Evolutionary conservation across 805 yeast genomes (phyloP), one percentile per base, ranked within the genome.

Genomic region (Myxozyma kluyveri): DNA sequence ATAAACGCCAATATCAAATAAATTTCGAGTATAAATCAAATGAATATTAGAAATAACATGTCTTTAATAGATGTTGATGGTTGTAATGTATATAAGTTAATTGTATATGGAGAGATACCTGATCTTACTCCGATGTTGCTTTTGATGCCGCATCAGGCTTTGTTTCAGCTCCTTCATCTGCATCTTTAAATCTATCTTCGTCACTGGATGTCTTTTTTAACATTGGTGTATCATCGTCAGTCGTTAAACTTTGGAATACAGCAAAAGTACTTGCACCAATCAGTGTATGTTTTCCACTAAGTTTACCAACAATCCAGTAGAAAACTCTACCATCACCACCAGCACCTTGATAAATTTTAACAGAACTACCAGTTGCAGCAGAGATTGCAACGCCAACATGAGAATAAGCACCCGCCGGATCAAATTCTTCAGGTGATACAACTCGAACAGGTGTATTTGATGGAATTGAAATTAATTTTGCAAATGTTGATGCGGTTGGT

Each of bases 271-370:
- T 41, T 4, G 46, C 57, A 5, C 57, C 57, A 4, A 45, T 54
- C 2, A 53, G 17, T 17, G 42, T 35, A 27, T 48, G 42, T 38
- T 38, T 45, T 3, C 43, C 57, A 22, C 33, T 41, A 4, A 44
- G 45, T 41, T 42, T 45, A 3, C 48, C 58, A 27, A 47, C 58
- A 10, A 54, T 23, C 58, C 58, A 54, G n/a, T 47, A 50, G 49
- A 49, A 54, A n/a, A 41, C 47, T 14, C 37, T 36, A n/a, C 58
- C 55, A 5, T 22, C 33, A 6, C 33, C 41, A 3, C 52, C 50
- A 7, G 31, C 18, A 2, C 43, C 58, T 41, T 54, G 47, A 24
- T 38, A 54, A 7, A 54, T 32, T 47, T 39, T 50, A 17, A 37
- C 39, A 17, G 56, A 52, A 4, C 47, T 26, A 5, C 58, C 58